Evolutionary conservation across 495 filamentous ascomycete genomes (phyloP), one percentile per base, ranked within the genome.

Genomic region (Parathielavia appendiculata): DNA sequence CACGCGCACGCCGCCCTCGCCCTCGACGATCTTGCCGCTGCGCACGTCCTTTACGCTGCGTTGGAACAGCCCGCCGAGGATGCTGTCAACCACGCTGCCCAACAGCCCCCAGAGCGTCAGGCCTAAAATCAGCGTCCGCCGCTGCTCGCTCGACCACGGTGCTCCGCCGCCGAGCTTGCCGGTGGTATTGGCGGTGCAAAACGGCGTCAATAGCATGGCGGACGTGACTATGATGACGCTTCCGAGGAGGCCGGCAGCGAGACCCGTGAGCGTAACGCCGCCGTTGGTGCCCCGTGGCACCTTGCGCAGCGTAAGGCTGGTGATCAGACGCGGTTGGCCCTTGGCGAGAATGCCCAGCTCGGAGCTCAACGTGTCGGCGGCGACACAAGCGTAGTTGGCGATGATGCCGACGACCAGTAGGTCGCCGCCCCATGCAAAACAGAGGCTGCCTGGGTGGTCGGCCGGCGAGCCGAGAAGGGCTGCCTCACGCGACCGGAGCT

Each of bases 221-320:
- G 85, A 79, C 9, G 82, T 63, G 2, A 87, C 87, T 44, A 96
- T 81, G 8, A 87, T 78, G 44, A 86, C 81, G 7, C 90, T 84
- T 1, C 93, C 93, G 0, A 87, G 66, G 19, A 89, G 67, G 1
- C 92, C 93, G 1, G 91, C 91, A 0, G 76, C 65, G 0, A 93
- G 74, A 0, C 93, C 93, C 17, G 77, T 74, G 2, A 81, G 57
- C 0, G 91, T 92, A 10, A 98, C 86, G 5, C 91, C 93, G 19
- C 93, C 93, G 67, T 98, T 98, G 26, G 95, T 97, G 11, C 93
- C 93, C 3, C 81, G 83, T 0, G 92, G 91, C 0, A 97, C 95
- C 61, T 83, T 76, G 14, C 83, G 81, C 13, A 92, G 73, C 20
- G 78, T 88, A 22, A 81, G 81, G 26, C 90, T 90, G 5, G 90